Evolutionary conservation across 78 protist genomes (phyloP).

Genomic region (Emiliania huxleyi): DNA sequence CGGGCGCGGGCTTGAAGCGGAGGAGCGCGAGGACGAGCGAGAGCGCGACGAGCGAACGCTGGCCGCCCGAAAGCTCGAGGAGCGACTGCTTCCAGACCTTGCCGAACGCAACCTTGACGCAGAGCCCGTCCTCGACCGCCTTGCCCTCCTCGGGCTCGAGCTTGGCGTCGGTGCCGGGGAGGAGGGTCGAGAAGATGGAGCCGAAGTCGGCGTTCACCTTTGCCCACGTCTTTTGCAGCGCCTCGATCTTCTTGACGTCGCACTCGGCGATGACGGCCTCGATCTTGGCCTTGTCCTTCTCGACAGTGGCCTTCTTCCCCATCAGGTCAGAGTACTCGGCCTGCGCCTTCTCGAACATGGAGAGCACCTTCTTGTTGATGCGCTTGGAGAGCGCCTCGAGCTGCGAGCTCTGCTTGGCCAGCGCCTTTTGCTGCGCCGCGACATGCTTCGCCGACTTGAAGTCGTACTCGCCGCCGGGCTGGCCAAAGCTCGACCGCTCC

Average conservation of each 20-base stretch:
- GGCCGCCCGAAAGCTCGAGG: conserved; percentile 85
- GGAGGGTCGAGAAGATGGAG: conserved; percentile 84
- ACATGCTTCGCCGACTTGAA: neutral
- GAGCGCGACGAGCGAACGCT: conserved; percentile 95
- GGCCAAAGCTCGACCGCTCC: conserved; percentile 59
- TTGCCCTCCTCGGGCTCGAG: conserved; percentile 66
- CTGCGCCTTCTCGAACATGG: conserved; percentile 74
- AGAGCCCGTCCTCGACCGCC: conserved; percentile 50
- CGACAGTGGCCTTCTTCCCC: conserved; percentile 76
- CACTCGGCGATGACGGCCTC: conserved; percentile 77
- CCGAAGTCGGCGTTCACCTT: conserved; percentile 72
- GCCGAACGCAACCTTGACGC: conserved; percentile 88
- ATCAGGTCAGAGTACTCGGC: conserved; percentile 86
- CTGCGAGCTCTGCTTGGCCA: neutral
- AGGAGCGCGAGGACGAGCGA: conserved; percentile 96
- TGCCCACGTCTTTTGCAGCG: conserved; percentile 79
- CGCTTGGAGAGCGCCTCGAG: conserved; percentile 30
- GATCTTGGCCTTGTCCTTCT: conserved; percentile 87
- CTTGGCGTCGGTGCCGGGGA: conserved; percentile 91
- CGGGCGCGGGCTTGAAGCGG: conserved; percentile 98
- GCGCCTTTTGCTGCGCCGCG: neutral
- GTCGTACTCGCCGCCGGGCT: conserved; percentile 67
- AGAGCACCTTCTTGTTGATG: conserved; percentile 76
- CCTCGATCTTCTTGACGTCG: conserved; percentile 87
- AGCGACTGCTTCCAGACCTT: conserved; percentile 94